Evolutionary conservation across 2,329 filamentous ascomycete species (phyloP), one percentile per base, ranked within the genome.

Genomic region (Curvularia verruculosa): DNA sequence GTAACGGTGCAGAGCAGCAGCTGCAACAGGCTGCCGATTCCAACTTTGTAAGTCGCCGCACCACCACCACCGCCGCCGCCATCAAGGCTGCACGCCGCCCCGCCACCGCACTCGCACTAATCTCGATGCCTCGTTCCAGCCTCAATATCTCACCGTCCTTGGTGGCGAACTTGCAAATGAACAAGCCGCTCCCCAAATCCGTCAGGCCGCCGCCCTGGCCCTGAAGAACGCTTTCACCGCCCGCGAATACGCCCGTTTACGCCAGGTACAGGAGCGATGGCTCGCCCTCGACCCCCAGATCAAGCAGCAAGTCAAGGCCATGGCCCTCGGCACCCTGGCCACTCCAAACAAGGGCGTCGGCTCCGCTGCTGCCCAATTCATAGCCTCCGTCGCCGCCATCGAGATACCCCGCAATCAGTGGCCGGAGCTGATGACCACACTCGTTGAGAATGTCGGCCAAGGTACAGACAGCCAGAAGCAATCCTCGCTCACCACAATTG

Each of bases 141-240:
- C 95, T 72, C 87, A 90, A 79, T 99, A 99, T 81, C 70, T 75
- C 37, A 64, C 89, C 67, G 95, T 92, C 64, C 90, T 99, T 75
- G 94, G 95, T 67, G 89, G 91, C 80, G 92, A 96, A 80, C 87
- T 99, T 73, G 92, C 93, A 58, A 96, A 97, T 80, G 94, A 98
- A 75, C 85, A 86, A 68, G 88, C 90, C 66, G 84, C 90, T 75
- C 85, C 90, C 65, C 86, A 91, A 75, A 95, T 97, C 75, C 90
- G 95, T 84, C 90, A 91, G 69, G 94, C 95, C 68, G 95, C 95
- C 71, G 95, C 93, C 87, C 87, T 99, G 70, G 94, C 95, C 69
- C 84, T 99, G 74, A 99, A 99, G 83, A 99, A 99, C 84, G 90
- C 95, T 72, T 98, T 99, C 82, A 92, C 91, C 74, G 91, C 93